phyloP scores from a whole-genome alignment of 805 yeast genomes.

The Torulaspora microellipsoides region DNA sequence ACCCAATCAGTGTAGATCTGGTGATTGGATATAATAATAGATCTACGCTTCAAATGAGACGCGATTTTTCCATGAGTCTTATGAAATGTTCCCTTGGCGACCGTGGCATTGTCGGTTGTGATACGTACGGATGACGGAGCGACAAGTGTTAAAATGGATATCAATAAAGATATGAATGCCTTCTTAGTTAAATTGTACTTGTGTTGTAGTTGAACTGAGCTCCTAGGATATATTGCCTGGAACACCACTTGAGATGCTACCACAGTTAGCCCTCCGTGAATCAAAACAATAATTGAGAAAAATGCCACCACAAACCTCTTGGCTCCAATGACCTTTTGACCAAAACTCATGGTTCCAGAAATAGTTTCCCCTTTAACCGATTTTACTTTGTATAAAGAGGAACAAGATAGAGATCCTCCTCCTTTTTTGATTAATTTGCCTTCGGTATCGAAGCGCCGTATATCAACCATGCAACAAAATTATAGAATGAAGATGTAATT shows the following conservation, averaged over 20 bases:
- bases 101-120: conserved; percentile 41
- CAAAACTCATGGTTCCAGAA: not conserved
- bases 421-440: no score
- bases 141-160: conserved; percentile 45
- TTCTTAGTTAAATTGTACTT: conserved; percentile 51
- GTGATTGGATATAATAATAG: conserved; percentile 76
- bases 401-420: no score
- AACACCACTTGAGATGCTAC: conserved; percentile 45
- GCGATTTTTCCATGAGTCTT: conserved; percentile 20
- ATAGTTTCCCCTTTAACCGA: no score
- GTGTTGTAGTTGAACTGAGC: conserved; percentile 37
- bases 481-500: no score
- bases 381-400: not conserved
- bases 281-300: conserved; percentile 23
- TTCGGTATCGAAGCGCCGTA: no score
- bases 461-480: no score
- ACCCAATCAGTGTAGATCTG: conserved; percentile 94
- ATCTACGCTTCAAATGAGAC: conserved; percentile 43
- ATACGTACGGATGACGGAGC: conserved; percentile 52
- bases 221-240: conserved; percentile 11
- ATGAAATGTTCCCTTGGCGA: conserved; percentile 35
- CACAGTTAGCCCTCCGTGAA: conserved; percentile 42
- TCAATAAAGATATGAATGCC: conserved; percentile 51
- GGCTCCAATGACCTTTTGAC: conserved; percentile 3
- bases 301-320: conserved; percentile 15